Percentiles rank a stretch among this genome's conserved stretches.
Evolutionary conservation across 768 basidiomycete species (phyloP).

Genomic region (Favolaschia claudopus): DNA sequence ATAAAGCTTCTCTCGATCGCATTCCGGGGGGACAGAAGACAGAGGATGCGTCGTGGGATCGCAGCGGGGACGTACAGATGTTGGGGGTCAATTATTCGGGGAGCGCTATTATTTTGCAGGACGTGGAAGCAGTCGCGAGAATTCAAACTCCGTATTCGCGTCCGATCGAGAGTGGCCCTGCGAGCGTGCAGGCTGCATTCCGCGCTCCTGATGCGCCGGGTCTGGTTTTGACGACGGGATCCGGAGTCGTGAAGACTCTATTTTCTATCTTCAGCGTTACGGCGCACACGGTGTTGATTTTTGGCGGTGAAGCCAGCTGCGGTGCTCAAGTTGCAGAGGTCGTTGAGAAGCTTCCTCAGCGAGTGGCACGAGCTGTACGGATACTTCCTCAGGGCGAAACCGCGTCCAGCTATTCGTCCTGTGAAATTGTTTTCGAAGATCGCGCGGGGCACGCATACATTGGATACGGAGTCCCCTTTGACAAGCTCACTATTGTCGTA

Average conservation of each 20-base stretch:
- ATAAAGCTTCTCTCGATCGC: background rate
- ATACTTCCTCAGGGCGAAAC: too few species aligned
- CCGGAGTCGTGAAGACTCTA: slow-evolving; percentile 12
- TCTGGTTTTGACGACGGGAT: background rate
- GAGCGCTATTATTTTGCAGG: slow-evolving; percentile 35
- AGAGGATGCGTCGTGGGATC: slow-evolving; percentile 16
- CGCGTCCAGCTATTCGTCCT: background rate
- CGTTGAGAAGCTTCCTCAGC: background rate
- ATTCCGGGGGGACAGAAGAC: slow-evolving; percentile 1
- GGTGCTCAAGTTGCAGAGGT: background rate
- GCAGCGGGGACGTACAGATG: slow-evolving; percentile 24
- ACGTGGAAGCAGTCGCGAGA: slow-evolving; percentile 15
- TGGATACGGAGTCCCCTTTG: background rate
- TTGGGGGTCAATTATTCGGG: slow-evolving; percentile 36
- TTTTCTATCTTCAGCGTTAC: slow-evolving; percentile 19
- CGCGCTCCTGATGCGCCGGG: slow-evolving; percentile 35
- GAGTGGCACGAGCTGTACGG: background rate
- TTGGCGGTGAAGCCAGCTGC: background rate
- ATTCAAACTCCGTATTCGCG: slow-evolving; percentile 22
- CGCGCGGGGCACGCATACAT: slow-evolving; percentile 3
- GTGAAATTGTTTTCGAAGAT: background rate
- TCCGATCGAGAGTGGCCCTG: slow-evolving; percentile 16
- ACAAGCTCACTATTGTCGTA: slow-evolving; percentile 6
- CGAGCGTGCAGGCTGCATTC: slow-evolving; percentile 31
- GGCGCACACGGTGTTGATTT: slow-evolving; percentile 21